These are phyloP conservation scores for Pyricularia sp. DNA, from an alignment of 2,329 filamentous ascomycete species.

Conservation along the genomic window DNA sequence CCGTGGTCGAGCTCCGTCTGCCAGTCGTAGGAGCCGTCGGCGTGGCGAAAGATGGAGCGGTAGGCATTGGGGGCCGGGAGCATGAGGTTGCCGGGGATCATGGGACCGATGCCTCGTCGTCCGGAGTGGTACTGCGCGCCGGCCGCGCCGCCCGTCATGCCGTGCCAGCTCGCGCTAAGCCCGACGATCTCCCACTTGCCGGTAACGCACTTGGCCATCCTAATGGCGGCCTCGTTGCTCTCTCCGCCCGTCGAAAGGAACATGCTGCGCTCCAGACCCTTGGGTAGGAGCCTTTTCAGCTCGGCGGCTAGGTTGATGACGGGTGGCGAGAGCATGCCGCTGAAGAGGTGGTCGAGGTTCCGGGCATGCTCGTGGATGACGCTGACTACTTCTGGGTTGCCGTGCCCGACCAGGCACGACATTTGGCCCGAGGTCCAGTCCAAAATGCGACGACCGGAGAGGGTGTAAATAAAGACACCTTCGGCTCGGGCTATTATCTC, in stretches of 20 bases:
- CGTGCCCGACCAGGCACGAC: constrained; percentile 43
- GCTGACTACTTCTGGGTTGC: constrained; percentile 42
- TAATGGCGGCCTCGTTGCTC: constrained; percentile 46
- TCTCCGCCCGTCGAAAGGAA: constrained; percentile 45
- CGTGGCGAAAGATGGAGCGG: constrained; percentile 44
- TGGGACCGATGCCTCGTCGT: constrained; percentile 28
- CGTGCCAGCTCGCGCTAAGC: constrained; percentile 45
- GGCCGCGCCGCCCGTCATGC: constrained; percentile 39
- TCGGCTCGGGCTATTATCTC: constrained; percentile 28
- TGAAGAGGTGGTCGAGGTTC: constrained; percentile 43
- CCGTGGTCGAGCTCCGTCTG: constrained; percentile 49
- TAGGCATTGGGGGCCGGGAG: constrained; percentile 49
- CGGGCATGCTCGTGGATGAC: constrained; percentile 31
- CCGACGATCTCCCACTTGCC: constrained; percentile 52
- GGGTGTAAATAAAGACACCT: constrained; percentile 32
- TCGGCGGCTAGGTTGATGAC: constrained; percentile 39
- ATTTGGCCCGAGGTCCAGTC: constrained; percentile 50
- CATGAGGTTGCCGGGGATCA: constrained; percentile 41
- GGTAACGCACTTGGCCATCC: constrained; percentile 49
- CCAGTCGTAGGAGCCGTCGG: constrained; percentile 53
- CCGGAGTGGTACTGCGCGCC: constrained; percentile 41
- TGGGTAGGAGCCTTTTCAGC: constrained; percentile 31
- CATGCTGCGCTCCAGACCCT: constrained; percentile 36
- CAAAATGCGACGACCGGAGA: constrained; percentile 29
- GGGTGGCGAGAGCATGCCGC: constrained; percentile 41